Evolutionary conservation across 805 yeast species (phyloP).

Genomic region (Cyberlindnera maritima): DNA sequence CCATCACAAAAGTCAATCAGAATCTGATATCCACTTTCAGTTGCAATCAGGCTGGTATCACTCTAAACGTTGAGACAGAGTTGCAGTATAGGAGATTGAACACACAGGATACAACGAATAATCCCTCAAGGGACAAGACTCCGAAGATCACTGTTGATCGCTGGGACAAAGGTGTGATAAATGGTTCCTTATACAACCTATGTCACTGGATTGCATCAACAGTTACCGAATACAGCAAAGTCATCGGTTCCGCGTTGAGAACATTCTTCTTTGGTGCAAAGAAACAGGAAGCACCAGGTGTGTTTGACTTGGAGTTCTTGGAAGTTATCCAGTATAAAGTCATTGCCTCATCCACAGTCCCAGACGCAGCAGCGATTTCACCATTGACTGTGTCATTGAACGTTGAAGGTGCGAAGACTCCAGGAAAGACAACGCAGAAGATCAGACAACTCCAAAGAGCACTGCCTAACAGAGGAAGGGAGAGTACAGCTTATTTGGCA

Average conservation of each 20-base stretch:
- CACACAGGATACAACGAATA: too few species aligned
- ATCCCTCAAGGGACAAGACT: too few species aligned
- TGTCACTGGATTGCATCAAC: neutral
- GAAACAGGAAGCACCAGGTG: neutral
- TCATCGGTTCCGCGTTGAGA: neutral
- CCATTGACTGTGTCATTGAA: neutral
- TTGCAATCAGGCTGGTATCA: neutral
- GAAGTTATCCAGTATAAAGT: neutral
- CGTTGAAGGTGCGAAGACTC: neutral
- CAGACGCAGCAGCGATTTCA: too few species aligned
- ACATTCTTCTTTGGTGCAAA: neutral
- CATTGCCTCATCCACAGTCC: neutral
- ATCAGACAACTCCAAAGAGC: neutral
- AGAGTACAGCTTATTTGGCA: neutral
- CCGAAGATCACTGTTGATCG: neutral
- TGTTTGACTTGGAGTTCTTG: neutral
- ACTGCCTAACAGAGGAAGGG: neutral
- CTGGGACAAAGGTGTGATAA: neutral
- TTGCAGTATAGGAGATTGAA: neutral
- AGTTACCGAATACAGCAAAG: neutral
- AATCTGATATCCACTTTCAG: neutral
- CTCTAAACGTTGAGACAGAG: neutral
- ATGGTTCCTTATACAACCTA: too few species aligned
- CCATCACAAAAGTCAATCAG: neutral
- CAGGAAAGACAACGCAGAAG: neutral